Percentiles rank a stretch among this genome's conserved stretches.
phyloP scores from a whole-genome alignment of 2,329 filamentous ascomycete species.

The Hypoxylon sp. region DNA sequence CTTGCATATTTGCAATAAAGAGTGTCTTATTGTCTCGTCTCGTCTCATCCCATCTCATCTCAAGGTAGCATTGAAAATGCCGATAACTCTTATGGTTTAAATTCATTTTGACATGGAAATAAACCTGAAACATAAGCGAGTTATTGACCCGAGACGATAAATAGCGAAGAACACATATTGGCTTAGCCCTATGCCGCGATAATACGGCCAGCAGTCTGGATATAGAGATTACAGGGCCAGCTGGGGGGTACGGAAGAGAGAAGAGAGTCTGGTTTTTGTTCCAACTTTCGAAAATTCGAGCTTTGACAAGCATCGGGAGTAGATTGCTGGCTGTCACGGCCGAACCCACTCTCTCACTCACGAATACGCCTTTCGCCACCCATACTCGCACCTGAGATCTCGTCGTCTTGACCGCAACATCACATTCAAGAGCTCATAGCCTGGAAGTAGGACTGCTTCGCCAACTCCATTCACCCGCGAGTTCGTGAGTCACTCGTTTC shows the following conservation, averaged over 20 bases:
- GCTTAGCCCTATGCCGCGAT: not conserved
- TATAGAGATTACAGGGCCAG: not conserved
- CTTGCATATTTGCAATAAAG: slow-evolving; percentile 33
- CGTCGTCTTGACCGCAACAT: not conserved
- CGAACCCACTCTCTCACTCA: not conserved
- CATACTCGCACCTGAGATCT: slow-evolving; percentile 13
- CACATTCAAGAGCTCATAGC: not conserved
- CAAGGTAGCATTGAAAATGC: not conserved
- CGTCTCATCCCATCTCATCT: too few relatives aligned
- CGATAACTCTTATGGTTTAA: not conserved
- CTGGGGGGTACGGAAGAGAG: not conserved
- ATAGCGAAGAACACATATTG: not conserved
- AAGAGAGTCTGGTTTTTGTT: not conserved
- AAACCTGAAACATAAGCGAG: not conserved
- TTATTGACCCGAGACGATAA: not conserved
- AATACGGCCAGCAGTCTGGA: not conserved
- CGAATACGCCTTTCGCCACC: slow-evolving; percentile 11
- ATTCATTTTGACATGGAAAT: not conserved
- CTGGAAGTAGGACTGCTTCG: not conserved
- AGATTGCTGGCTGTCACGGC: not conserved
- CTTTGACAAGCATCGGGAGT: not conserved
- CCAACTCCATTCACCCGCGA: not conserved
- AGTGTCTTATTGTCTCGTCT: not conserved
- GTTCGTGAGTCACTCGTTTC: not conserved
- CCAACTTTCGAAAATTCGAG: not conserved